Evolutionary conservation across 768 basidiomycete genomes (phyloP), one percentile per base, ranked within the genome.

Genomic region (Naganishia antarctica): DNA sequence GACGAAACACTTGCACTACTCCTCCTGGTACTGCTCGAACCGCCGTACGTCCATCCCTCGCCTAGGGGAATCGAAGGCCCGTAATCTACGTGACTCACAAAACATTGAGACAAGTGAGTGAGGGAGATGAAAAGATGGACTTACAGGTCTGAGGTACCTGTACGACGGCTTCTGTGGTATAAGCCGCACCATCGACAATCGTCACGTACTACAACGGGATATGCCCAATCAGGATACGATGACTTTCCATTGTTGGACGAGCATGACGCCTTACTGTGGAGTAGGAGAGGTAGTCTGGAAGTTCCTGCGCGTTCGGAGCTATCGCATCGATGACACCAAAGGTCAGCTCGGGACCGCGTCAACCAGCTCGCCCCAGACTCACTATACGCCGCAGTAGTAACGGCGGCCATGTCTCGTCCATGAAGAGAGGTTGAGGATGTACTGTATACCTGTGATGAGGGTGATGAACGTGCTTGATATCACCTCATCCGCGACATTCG

Each of bases 1-100:
- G 53, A 32, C 13, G 23, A 31, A 12, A 13, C 26, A 25, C 34
- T 23, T 1, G 21, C n/a, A 13, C n/a, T 25, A 26, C 4, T 41
- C 4, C 47, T 25, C 23, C 53, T 40, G 1, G 51, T 18, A 25
- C 53, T 57, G 25, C 21, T 61, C 1, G 49, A 37, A 8, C 65
- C 65, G 8, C 65, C 65, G 34, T 60, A 66, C 2, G 60, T 61
- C 65, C 65, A 66, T 23, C 34, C 60, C 18, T 61, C 49, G 21
- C 49, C 60, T 1, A 66, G 60, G 2, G 65, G 60, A n/a, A 66
- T 66, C 4, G 65, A 62, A 1, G 65, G 65, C 1, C 65, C 65
- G 25, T 62, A 66, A 47, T 66, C 65, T 66, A 48, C 23, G n/a
- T 9, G 6, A 25, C 15, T 23, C 13, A 25, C 1, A 21, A 26